Evolutionary conservation across 2,329 filamentous ascomycete genomes (phyloP), one percentile per base, ranked within the genome.

Genomic region (Aotearoamyces nothofagi): DNA sequence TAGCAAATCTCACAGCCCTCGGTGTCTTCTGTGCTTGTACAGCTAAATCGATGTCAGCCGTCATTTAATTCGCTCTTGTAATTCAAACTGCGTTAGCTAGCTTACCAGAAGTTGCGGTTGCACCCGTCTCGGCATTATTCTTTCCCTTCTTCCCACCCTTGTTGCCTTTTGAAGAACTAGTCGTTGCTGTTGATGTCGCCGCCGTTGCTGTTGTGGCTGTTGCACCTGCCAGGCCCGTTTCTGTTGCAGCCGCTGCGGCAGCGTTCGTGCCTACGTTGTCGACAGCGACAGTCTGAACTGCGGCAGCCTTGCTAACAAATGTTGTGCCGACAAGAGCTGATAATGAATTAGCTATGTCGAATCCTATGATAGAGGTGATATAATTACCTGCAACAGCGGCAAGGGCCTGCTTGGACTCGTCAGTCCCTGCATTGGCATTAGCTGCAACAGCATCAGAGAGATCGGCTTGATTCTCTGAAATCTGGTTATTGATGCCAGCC

Each of bases 381-480:
- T 9, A 15, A 17, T 19, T 28, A 38, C 32, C 48, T 20, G 51
- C 41, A 4, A 49, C 47, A 22, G 42, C 46, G 2, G 46, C 50
- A 15, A 47, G 45, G 14, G 43, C 46, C 35, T 50, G 39, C 9
- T 49, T 27, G 2, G 41, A 47, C 14, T 50, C 42, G 2, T 39
- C 33, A 7, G 42, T 33, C 3, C 60, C 60, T 23, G 51, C 54
- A 16, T 52, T 47, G 33, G 58, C 53, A 43, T 60, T 62, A 5
- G 57, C 59, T 2, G 49, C 47, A n/a, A 63, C 43, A 15, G 61
- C 60, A 3, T 36, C 54, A 3, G 52, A 45, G 4, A 74, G 55
- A 38, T 72, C 65, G 17, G 54, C 46, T 31, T 63, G 46, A 49
- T 73, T 64, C 38, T 58, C 44, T 23, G 54, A 45, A 12, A 70